Percentiles rank a stretch among this genome's conserved stretches.
phyloP scores from a whole-genome alignment of 306 rosid species.

The Acacia crassicarpa region DNA sequence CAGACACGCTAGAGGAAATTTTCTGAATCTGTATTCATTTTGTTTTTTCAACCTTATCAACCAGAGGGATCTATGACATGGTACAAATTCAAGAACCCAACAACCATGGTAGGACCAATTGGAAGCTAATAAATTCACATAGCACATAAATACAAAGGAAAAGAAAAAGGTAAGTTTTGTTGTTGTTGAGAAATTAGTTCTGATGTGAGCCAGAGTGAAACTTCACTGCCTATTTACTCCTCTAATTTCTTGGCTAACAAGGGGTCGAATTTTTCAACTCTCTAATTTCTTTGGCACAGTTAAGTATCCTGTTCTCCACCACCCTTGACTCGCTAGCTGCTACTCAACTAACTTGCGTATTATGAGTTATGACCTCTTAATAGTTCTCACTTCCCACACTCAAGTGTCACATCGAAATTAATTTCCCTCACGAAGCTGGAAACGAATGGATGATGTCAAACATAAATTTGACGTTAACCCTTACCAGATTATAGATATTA shows the following conservation, averaged over 20 bases:
- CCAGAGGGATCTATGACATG: neutral
- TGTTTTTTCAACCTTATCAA: neutral
- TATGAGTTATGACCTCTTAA: neutral
- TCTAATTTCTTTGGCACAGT: neutral
- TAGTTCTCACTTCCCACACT: neutral
- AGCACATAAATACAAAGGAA: neutral
- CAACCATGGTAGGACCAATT: neutral
- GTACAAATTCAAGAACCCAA: neutral
- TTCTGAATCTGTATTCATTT: neutral
- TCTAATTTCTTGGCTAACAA: neutral
- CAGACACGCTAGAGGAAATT: neutral
- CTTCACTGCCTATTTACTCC: neutral
- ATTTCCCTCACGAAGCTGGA: neutral
- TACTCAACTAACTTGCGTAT: neutral
- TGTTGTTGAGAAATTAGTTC: neutral
- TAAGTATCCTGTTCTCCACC: neutral
- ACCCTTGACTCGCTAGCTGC: neutral
- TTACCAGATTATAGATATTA: neutral
- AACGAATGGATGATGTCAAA: neutral
- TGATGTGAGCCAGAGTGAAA: neutral
- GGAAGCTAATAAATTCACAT: neutral
- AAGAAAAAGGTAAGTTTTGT: too few relatives aligned
- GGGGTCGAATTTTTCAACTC: neutral
- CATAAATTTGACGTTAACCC: neutral
- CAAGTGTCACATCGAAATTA: neutral